Evolutionary conservation across 768 basidiomycete genomes (phyloP).

Genomic region (Suillus decipiens): DNA sequence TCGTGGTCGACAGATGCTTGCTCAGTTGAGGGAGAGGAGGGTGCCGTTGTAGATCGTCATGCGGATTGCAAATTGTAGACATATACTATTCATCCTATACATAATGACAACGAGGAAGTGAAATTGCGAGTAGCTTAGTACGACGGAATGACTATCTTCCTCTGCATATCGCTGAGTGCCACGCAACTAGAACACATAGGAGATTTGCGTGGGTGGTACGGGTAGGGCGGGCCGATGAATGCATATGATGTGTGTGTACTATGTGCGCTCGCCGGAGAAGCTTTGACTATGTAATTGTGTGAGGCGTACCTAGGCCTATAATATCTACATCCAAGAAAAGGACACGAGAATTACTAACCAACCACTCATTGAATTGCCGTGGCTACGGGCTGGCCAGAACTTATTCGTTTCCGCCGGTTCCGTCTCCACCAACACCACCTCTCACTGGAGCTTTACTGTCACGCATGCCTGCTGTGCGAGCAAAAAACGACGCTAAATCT

Average conservation of each 20-base stretch:
- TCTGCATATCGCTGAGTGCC: not conserved
- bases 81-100: conserved; percentile 4
- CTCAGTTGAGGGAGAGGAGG: conserved; percentile 18
- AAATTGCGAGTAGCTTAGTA: not conserved
- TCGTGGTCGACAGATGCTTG: conserved; percentile 23
- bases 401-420: conserved; percentile 22
- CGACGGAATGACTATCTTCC: not conserved
- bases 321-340: conserved; percentile 12
- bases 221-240: conserved; percentile 7
- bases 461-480: conserved; percentile 63
- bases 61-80: conserved; percentile 16
- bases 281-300: not conserved
- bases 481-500: conserved; percentile 66
- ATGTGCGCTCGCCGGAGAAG: not conserved
- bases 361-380: conserved; percentile 18
- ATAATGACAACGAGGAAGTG: conserved; percentile 4
- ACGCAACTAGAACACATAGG: too few species aligned
- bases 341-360: conserved; percentile 10
- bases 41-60: conserved; percentile 14
- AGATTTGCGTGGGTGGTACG: conserved; percentile 1
- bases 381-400: conserved; percentile 6
- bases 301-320: not conserved
- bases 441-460: conserved; percentile 5
- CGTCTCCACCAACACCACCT: conserved; percentile 31
- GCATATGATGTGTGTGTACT: not conserved